Conservation (phyloP, 1,284 basidiomycete species). For the Microbotryomycetes sp. region DNA sequence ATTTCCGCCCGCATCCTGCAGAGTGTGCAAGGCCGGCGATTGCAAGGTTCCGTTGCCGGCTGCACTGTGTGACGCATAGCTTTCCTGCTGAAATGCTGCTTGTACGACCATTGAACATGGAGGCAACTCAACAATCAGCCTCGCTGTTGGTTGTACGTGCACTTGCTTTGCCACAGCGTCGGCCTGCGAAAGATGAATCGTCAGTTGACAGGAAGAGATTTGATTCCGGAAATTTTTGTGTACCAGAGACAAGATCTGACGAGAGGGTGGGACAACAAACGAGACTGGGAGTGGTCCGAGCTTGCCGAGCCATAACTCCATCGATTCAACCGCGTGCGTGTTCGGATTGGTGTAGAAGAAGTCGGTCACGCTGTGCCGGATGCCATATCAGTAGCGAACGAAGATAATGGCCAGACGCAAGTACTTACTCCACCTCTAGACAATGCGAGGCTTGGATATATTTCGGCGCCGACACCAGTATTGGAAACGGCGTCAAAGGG, state of each 20-base stretch:
- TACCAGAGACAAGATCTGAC: not conserved
- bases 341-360: slow-evolving; percentile 45
- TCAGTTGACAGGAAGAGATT: not conserved
- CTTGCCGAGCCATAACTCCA: slow-evolving; percentile 82
- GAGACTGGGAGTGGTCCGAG: slow-evolving; percentile 59
- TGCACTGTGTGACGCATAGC: not conserved
- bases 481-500: slow-evolving; percentile 72
- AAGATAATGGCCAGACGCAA: slow-evolving; percentile 63
- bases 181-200: not conserved
- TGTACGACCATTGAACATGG: not conserved
- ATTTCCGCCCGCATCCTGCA: not conserved
- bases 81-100: not conserved
- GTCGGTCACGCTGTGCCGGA: slow-evolving; percentile 43
- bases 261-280: slow-evolving; percentile 2
- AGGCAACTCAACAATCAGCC: not conserved
- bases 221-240: too few relatives aligned
- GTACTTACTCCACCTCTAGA: slow-evolving; percentile 56
- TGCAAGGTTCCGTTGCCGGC: not conserved
- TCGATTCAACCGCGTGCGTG: slow-evolving; percentile 47
- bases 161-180: not conserved
- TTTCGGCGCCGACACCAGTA: slow-evolving; percentile 67
- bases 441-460: slow-evolving; percentile 65
- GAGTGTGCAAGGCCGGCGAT: not conserved
- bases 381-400: slow-evolving; percentile 48
- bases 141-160: not conserved